Conservation (phyloP, 352 stramenopile genomes). For the Aphanomyces astaci region DNA sequence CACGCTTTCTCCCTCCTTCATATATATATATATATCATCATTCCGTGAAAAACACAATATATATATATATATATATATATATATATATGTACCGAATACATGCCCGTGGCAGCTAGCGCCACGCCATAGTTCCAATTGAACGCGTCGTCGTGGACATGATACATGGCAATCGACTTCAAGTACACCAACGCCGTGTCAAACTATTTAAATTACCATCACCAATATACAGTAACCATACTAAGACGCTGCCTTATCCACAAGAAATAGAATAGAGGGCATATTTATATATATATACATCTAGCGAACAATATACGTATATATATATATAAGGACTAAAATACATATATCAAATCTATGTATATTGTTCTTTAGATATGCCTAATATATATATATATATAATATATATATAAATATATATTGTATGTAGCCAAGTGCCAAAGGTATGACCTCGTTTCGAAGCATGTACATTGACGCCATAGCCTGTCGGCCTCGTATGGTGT, state of each 20-base stretch:
- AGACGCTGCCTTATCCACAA: no score
- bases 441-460: constrained; percentile 46
- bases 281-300: no score
- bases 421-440: background rate
- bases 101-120: constrained; percentile 39
- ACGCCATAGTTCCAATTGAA: constrained; percentile 81
- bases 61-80: background rate
- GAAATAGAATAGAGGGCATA: no score
- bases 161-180: constrained; percentile 52
- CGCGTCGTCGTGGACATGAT: constrained; percentile 41
- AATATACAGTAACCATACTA: no score
- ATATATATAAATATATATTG: no score
- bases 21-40: background rate
- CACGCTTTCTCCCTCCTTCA: constrained; percentile 44
- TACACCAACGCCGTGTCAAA: constrained; percentile 58
- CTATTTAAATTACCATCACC: no score
- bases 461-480: constrained; percentile 65
- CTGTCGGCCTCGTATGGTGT: constrained; percentile 64
- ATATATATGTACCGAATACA: constrained; percentile 23
- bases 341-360: no score
- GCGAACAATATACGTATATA: no score
- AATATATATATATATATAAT: no score
- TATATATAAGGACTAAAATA: no score
- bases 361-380: no score
- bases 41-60: no score